Evolutionary conservation across 192 early-diverging fungal species (phyloP), one percentile per base, ranked within the genome.

Genomic region (Backusella tuberculispora): DNA sequence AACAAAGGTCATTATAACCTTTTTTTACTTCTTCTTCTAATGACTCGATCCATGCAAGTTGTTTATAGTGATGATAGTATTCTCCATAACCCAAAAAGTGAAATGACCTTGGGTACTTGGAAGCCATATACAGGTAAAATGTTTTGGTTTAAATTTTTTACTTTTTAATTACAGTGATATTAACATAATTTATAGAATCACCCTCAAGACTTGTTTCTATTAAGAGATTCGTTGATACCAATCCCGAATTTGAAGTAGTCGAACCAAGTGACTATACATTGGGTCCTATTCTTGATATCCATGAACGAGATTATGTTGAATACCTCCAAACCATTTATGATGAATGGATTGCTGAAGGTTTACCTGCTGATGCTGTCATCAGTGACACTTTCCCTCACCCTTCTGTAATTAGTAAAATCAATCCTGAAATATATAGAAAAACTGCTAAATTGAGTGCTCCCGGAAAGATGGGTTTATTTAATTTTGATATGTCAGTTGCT

Each of bases 291-390:
- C 46, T 83, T 29, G 73, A 76, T 5, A 85, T 92, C 12, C 91
- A 93, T 69, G 74, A 84, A 9, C 47, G 76, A 24, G 89, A 89
- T n/a, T 91, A 90, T 74, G 42, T 90, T 4, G 84, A 88, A 1
- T 92, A 89, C 65, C 77, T 93, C 41, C 64, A 86, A 67, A 83
- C 77, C 13, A 88, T 90, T 7, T 90, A 91, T 72, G 71, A 85
- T 26, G 84, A 88, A 46, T 88, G 86, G 86, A 76, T 73, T 3
- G 43, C 48, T 14, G 74, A 66, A 7, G 74, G 74, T 60, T 42
- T 69, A 5, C 67, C 43, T 5, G 44, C 13, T 2, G 67, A 47
- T 43, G 14, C 40, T 13, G 67, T 69, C 17, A 26, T 69, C 6
- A 46, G 67, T 43, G 67, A 69, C n/a, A 69, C 44, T 26, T 69